phyloP scores from a whole-genome alignment of 305 asterid species.

The Ajuga reptans region DNA sequence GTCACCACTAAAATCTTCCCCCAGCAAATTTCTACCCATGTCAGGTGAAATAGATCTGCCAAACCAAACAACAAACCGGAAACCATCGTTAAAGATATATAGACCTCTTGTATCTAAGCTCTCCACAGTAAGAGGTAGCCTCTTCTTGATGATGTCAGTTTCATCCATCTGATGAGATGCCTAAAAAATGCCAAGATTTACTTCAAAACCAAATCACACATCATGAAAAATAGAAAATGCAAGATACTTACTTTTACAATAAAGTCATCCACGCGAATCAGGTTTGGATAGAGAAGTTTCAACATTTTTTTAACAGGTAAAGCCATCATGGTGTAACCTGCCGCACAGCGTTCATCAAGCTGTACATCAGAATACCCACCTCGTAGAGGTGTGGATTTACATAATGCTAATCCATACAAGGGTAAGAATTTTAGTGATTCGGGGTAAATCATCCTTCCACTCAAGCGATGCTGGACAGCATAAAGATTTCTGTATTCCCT shows the following conservation, averaged over 20 bases:
- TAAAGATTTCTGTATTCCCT: constrained; percentile 79
- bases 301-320: constrained; percentile 65
- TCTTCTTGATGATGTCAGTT: constrained; percentile 38
- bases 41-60: constrained; percentile 70
- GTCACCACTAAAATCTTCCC: constrained; percentile 58
- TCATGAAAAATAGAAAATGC: background rate
- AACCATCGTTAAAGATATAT: constrained; percentile 76
- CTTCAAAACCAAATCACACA: constrained; percentile 16
- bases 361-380: constrained; percentile 78
- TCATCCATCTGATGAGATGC: constrained; percentile 36
- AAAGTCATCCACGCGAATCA: constrained; percentile 61
- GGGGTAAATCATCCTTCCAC: constrained; percentile 83
- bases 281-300: constrained; percentile 72
- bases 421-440: constrained; percentile 67
- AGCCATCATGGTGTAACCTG: constrained; percentile 85
- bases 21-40: constrained; percentile 55
- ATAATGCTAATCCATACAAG: constrained; percentile 64
- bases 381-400: constrained; percentile 64
- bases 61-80: constrained; percentile 76
- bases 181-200: constrained; percentile 27
- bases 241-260: constrained; percentile 52
- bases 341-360: constrained; percentile 76
- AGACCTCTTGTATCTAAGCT: constrained; percentile 76
- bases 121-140: constrained; percentile 59
- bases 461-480: constrained; percentile 79